phyloP scores from a whole-genome alignment of 306 rosid species.

The Inga leiocalycina region DNA sequence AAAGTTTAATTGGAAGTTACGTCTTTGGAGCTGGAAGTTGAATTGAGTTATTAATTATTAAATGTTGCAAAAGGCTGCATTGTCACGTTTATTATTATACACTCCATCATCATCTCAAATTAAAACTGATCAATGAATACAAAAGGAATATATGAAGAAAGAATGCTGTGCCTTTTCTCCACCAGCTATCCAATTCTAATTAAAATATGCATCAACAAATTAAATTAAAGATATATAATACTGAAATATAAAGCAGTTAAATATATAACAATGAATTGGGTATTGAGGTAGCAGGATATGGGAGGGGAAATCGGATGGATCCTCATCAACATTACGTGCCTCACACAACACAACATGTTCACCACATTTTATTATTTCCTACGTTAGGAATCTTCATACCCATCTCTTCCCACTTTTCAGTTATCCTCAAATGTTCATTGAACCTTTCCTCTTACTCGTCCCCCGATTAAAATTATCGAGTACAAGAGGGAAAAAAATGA shows the following conservation, averaged over 20 bases:
- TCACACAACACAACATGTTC: conserved; percentile 50
- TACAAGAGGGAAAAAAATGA: too few relatives aligned
- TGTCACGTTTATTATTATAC: conserved; percentile 17
- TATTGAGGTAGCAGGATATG: conserved; percentile 30
- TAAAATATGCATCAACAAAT: not conserved
- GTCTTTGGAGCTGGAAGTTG: not conserved
- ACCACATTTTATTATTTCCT: conserved; percentile 37
- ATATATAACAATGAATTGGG: conserved; percentile 6
- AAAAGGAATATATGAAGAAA: conserved; percentile 28
- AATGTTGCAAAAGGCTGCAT: conserved; percentile 38
- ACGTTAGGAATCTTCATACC: conserved; percentile 57
- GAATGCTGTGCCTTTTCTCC: conserved; percentile 34
- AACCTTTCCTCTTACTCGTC: conserved; percentile 31
- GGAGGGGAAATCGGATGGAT: conserved; percentile 40
- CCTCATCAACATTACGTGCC: conserved; percentile 53
- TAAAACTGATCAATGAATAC: conserved; percentile 13
- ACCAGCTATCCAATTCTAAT: conserved; percentile 11
- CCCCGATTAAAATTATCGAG: not conserved
- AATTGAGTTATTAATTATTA: not conserved
- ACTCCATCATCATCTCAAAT: not conserved
- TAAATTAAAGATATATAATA: not conserved
- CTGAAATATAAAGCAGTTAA: not conserved
- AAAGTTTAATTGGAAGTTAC: not conserved
- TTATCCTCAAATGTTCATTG: conserved; percentile 39
- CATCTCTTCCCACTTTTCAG: conserved; percentile 14